phyloP scores from a whole-genome alignment of 176 grass and related monocot genomes.

The Cenchrus americanus region DNA sequence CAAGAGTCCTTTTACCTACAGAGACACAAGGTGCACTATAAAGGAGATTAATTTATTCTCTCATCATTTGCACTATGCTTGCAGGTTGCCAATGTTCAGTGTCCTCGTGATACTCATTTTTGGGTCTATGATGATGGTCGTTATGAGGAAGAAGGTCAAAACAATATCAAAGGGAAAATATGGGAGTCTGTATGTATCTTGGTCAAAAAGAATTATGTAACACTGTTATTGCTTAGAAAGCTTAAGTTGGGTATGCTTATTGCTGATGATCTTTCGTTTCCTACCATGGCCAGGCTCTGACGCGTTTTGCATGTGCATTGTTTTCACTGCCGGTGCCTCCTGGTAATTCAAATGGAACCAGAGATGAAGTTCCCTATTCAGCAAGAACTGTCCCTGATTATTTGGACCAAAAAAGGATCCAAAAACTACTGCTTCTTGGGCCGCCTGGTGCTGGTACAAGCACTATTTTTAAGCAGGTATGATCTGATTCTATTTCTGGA shows the following conservation, averaged over 20 bases:
- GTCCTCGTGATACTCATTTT: slow-evolving; percentile 92
- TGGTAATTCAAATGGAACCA: slow-evolving; percentile 56
- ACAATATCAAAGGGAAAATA: slow-evolving; percentile 95
- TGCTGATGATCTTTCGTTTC: neutral
- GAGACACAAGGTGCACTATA: neutral
- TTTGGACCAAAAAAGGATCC: slow-evolving; percentile 87
- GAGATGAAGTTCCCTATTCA: slow-evolving; percentile 66
- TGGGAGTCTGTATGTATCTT: slow-evolving; percentile 84
- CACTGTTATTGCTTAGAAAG: slow-evolving; percentile 10
- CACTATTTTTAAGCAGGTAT: slow-evolving; percentile 96
- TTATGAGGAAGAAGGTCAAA: slow-evolving; percentile 98
- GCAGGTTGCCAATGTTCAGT: slow-evolving; percentile 89
- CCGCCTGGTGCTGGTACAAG: slow-evolving; percentile 82
- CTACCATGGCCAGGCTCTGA: slow-evolving; percentile 57
- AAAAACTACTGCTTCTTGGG: slow-evolving; percentile 89
- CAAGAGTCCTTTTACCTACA: neutral
- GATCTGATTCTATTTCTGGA: slow-evolving; percentile 18
- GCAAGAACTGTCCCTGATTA: slow-evolving; percentile 76
- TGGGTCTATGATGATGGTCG: slow-evolving; percentile 96
- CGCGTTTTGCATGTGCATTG: slow-evolving; percentile 75
- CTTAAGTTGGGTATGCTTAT: slow-evolving; percentile 13
- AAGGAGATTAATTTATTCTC: neutral
- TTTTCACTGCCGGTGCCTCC: slow-evolving; percentile 85
- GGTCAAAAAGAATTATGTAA: slow-evolving; percentile 27
- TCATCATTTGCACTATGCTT: slow-evolving; percentile 29